phyloP scores from a whole-genome alignment of 345 rosid species.

The Cardamine occulta region DNA sequence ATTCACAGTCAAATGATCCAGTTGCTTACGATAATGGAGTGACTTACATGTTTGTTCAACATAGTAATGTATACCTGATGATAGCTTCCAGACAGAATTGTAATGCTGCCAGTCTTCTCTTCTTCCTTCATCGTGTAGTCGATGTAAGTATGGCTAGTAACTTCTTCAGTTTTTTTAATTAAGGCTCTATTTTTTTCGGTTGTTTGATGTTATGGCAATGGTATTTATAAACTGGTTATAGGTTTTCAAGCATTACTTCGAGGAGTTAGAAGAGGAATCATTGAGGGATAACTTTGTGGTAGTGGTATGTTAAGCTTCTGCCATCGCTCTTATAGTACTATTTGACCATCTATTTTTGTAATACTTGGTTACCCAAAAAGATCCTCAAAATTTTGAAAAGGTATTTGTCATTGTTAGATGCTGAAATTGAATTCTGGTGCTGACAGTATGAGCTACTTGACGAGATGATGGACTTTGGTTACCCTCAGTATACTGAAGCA shows the following conservation, averaged over 20 bases:
- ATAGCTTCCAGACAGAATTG: conserved; percentile 72
- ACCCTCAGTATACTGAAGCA: conserved; percentile 94
- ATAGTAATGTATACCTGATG: conserved; percentile 72
- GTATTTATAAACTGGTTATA: conserved; percentile 11
- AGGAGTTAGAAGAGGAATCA: conserved; percentile 80
- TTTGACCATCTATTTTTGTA: neutral
- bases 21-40: conserved; percentile 74
- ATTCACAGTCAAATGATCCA: conserved; percentile 79
- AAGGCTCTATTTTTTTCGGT: neutral
- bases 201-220: neutral
- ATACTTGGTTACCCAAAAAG: neutral
- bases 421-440: conserved; percentile 33
- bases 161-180: neutral
- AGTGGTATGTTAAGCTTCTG: conserved; percentile 57
- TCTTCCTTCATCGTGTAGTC: conserved; percentile 65
- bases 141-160: conserved; percentile 50
- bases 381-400: too few species aligned
- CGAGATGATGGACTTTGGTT: conserved; percentile 99
- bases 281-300: conserved; percentile 82
- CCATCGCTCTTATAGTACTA: conserved; percentile 2
- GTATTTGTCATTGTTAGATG: neutral
- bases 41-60: conserved; percentile 71
- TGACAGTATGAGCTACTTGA: conserved; percentile 96
- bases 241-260: conserved; percentile 86
- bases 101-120: conserved; percentile 69